A percentile compares a stretch with the other conserved stretches of the same genome.
Evolutionary conservation across 2,329 filamentous ascomycete genomes (phyloP).

Genomic region (Penicillium sp.): DNA sequence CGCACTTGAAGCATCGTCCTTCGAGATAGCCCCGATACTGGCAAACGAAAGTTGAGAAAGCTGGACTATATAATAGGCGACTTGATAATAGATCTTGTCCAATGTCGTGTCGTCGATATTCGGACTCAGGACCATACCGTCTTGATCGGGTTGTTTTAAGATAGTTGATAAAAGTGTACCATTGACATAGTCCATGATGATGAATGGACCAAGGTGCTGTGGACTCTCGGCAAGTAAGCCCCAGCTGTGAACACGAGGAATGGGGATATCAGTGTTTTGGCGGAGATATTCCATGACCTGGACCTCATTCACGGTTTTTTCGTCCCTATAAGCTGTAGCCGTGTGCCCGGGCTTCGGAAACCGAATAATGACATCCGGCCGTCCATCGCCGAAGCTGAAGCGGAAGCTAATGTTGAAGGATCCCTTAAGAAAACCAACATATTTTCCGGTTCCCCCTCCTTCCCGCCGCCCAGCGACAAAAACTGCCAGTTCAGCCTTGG

Average conservation of each 20-base stretch:
- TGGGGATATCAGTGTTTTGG: conserved; percentile 18
- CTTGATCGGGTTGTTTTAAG: conserved; percentile 16
- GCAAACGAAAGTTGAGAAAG: conserved; percentile 32
- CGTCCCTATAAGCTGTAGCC: conserved; percentile 15
- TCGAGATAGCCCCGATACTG: conserved; percentile 36
- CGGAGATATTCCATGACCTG: conserved; percentile 20
- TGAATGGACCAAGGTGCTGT: conserved; percentile 20
- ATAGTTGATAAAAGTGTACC: conserved; percentile 15
- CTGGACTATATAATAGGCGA: conserved; percentile 25
- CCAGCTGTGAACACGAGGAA: conserved; percentile 20
- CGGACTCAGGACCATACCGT: conserved; percentile 16
- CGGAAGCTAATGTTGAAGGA: conserved; percentile 18
- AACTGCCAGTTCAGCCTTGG: conserved; percentile 12
- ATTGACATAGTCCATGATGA: conserved; percentile 23
- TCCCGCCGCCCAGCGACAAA: conserved; percentile 15
- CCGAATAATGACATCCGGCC: conserved; percentile 18
- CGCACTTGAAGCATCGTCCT: conserved; percentile 15
- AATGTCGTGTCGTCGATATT: conserved; percentile 9
- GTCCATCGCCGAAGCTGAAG: conserved; percentile 18
- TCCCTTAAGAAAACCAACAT: conserved; percentile 18
- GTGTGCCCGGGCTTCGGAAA: conserved; percentile 20
- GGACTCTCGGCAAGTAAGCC: conserved; percentile 15
- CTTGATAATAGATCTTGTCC: conserved; percentile 17
- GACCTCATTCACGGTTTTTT: conserved; percentile 19
- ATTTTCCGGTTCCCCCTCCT: conserved; percentile 15